Percentiles rank a stretch among this genome's conserved stretches.
Conservation (phyloP, 75 land plant species). For the Isoetes taiwanensis region DNA sequence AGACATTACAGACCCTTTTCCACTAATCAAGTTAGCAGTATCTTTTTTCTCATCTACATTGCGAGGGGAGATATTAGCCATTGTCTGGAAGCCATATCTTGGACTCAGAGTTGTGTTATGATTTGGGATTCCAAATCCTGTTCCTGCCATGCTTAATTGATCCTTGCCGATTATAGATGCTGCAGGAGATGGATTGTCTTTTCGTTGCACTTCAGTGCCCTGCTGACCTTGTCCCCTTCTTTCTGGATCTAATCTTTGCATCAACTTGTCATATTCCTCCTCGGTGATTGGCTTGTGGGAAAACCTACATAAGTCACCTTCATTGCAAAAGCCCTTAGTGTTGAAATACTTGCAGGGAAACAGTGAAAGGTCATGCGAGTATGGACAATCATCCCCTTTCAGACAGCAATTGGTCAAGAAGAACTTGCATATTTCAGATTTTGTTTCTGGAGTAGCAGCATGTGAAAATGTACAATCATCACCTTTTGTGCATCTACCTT, state of each 20-base stretch:
- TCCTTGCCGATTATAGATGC: too few species aligned
- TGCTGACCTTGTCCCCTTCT: too few species aligned
- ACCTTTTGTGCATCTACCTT: conserved; percentile 27
- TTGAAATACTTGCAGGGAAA: conserved; percentile 36
- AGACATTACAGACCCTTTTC: too few species aligned
- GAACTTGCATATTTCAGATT: conserved; percentile 27
- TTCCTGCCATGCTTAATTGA: too few species aligned
- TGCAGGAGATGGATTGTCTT: too few species aligned
- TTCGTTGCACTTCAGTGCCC: too few species aligned
- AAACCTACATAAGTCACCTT: conserved; percentile 21
- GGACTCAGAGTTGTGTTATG: too few species aligned
- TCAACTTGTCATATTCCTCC: conserved; percentile 1
- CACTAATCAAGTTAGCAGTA: too few species aligned
- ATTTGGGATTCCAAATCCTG: too few species aligned
- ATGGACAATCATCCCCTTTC: conserved; percentile 40
- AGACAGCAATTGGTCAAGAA: conserved; percentile 22
- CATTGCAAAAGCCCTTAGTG: conserved; percentile 24
- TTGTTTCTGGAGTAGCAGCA: conserved; percentile 18
- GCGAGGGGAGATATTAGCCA: too few species aligned
- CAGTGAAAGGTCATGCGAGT: conserved; percentile 17
- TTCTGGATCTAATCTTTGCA: not conserved
- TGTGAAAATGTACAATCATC: conserved; percentile 25
- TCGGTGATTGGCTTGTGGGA: conserved; percentile 17
- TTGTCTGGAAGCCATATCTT: too few species aligned
- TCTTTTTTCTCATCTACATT: too few species aligned